These are phyloP conservation scores for Clitoria ternatea DNA, from an alignment of 306 rosid species.

Conservation along the genomic window DNA sequence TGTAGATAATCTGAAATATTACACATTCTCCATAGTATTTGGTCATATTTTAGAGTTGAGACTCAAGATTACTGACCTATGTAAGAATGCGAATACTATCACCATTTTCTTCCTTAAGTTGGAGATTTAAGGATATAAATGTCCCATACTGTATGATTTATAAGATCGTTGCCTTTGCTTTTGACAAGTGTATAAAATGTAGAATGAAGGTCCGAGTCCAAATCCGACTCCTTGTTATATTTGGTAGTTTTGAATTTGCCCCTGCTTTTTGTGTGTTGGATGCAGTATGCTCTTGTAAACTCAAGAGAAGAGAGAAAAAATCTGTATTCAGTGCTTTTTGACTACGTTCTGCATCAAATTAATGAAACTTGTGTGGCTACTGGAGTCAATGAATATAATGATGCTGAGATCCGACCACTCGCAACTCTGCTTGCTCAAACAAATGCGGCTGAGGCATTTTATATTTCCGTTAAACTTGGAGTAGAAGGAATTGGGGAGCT, in stretches of 20 bases:
- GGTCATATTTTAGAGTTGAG: background rate
- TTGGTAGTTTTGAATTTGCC: background rate
- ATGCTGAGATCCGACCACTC: slow-evolving; percentile 85
- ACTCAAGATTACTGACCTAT: background rate
- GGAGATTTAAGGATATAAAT: background rate
- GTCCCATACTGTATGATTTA: background rate
- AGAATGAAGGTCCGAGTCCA: slow-evolving; percentile 3
- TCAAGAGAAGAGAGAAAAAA: slow-evolving; percentile 80
- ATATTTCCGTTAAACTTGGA: slow-evolving; percentile 82
- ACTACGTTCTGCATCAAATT: slow-evolving; percentile 74
- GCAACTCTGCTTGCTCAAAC: slow-evolving; percentile 67
- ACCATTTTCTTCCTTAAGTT: background rate
- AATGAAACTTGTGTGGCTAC: slow-evolving; percentile 62
- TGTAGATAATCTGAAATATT: no score
- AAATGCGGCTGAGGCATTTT: slow-evolving; percentile 81
- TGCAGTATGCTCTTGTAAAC: slow-evolving; percentile 81
- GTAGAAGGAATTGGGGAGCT: slow-evolving; percentile 85
- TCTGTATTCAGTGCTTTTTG: slow-evolving; percentile 81
- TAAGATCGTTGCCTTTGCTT: background rate
- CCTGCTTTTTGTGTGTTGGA: background rate
- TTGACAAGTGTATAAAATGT: background rate
- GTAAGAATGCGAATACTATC: background rate
- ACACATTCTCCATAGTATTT: no score
- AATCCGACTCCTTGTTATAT: background rate
- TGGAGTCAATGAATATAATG: slow-evolving; percentile 62